Base-by-base conservation (phyloP, 2,329 filamentous ascomycete genomes). In the Penicillium sp. region DNA sequence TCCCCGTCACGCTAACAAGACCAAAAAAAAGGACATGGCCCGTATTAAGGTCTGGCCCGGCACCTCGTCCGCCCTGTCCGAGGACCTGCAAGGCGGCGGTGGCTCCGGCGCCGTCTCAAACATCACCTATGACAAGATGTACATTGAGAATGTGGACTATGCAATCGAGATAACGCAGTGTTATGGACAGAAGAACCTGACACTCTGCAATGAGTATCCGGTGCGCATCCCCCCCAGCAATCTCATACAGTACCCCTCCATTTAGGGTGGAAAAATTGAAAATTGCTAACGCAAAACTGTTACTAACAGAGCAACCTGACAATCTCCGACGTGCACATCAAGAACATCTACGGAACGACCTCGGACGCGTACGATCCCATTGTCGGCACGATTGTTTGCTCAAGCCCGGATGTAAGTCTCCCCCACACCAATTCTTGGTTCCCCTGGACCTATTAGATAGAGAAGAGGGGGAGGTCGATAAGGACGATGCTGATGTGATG, bases 21-120 rank as follows among this genome's bases (percentile, higher is more conserved):
- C 21, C 21, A 7, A 21, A 29, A 3, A 23, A 19, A 79, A 84
- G 57, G 86, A 90, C 66, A 88, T 87, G 31, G 89, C 89, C 0
- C 86, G 89, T 62, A 91, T 92, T 78, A 91, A 91, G 75, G 88
- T 91, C 59, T 91, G 89, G 89, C 88, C 89, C 0, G 87, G 87
- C 38, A 70, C 82, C 19, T 69, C 81, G 4, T 82, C 84, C 2
- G 82, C 83, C 0, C 76, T 89, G 4, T 85, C 85, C 19, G 85
- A 83, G 19, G 85, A 88, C 59, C 81, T 90, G 0, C 85, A 87
- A 68, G 89, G 88, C 7, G 88, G 88, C n/a, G 88, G 88, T 19
- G 88, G 88, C 44, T 75, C 75, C 5, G 87, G 89, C 29, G 78
- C 80, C 45, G 88, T 91, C 51, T 82, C 81, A 61, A 91, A 91